Base-by-base conservation (phyloP, 345 rosid genomes). In the Angophora floribunda region DNA sequence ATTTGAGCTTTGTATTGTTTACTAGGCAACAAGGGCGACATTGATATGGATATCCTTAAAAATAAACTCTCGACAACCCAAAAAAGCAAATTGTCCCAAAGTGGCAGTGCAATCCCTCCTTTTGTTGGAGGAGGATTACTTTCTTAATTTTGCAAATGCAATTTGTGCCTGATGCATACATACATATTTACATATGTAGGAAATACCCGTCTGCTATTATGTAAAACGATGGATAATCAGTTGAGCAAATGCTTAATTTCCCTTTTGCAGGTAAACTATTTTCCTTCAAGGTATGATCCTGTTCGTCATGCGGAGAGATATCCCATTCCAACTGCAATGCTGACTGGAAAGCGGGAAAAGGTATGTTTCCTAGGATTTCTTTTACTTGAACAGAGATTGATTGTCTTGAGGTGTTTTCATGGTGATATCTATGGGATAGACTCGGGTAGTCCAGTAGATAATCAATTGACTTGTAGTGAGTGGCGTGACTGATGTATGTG, bases 241-340 rank as follows among this genome's bases (percentile, higher is more conserved):
- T 36, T 70, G 47, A 70, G 44, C 24, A 51, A 85, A 26, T 88
- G 53, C 51, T 26, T 32, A 85, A 85, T 80, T 87, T 30, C 44
- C 89, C 26, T 88, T 85, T 85, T 92, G 87, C 93, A 98, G 99
- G 90, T 98, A 51, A 93, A 97, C 91, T 98, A 97, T 92, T 97
- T 97, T 92, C 98, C 99, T n/a, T 98, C 99, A 51, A 95, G 98
- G 91, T 93, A 87, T 30, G 95, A 98, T 90, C 94, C 95, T 2
- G 95, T 90, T 91, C 98, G 93, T 86, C 96, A 96, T 91, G 98
- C 96, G 26, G 96, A 96, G 90, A 91, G 51, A 53, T 92, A 36
- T 88, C 98, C 99, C 44, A 89, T 93, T 86, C 93, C 95, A 88
- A 91, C 96, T 88, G 70, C 90, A 87, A 51, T 88, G 87, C 92